Evolutionary conservation across 371 early-diverging fungal genomes (phyloP), one percentile per base, ranked within the genome.

Genomic region (Mortierella sp.): DNA sequence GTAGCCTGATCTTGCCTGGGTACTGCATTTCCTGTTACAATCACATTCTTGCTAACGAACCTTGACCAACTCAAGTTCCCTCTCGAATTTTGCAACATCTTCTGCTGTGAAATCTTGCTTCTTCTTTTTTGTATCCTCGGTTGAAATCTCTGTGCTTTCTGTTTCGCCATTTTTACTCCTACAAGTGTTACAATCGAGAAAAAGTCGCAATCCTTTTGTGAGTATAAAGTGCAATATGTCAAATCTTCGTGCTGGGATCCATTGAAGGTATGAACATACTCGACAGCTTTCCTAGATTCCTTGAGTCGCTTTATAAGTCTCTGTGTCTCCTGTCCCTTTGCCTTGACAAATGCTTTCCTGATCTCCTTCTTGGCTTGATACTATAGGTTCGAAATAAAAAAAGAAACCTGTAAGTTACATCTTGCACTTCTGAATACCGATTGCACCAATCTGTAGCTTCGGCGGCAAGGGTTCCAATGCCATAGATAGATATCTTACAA

Each of bases 311-410:
- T 79, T 2, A 56, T 51, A 54, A 79, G 74, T 42, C 74, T 61
- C 47, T 79, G 80, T 5, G 61, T 79, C 45, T 79, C 80, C n/a
- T 57, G 57, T 17, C 60, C 26, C 57, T 64, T 73, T 51, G 80
- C 70, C 66, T 79, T 73, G 35, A 70, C 74, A 34, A 74, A 70
- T 31, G 74, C 64, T 53, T 61, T 73, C 68, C 37, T 73, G 64
- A 79, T 66, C 63, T 73, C 80, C 61, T 73, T 73, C 62, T 67
- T 79, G 28, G 70, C 80, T 40, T 79, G 80, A 34, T 67, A 66
- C 78, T 77, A 56, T 28, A n/a, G n/a, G n/a, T 57, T 54, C 8
- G 7, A 49, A 19, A 23, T 9, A 35, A 66, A 47, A 45, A 40
- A 29, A 55, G 54, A 35, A 29, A 37, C 17, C 8, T 28, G 15